Conservation (phyloP, 768 basidiomycete species). For the Termitomyces sp. region DNA sequence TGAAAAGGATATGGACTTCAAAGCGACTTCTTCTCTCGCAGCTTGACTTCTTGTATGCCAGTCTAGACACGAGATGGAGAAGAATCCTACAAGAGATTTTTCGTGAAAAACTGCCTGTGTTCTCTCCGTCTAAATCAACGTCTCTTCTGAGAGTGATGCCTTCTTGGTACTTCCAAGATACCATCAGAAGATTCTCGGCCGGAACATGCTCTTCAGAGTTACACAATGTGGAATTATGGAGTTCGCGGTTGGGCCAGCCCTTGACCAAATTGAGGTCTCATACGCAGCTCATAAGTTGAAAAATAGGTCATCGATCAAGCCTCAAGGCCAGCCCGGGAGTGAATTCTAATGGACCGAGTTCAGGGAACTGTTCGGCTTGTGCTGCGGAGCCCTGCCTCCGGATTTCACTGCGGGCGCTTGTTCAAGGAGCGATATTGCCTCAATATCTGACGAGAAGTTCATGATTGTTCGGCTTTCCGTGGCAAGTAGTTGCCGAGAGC, state of each 20-base stretch:
- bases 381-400: neutral
- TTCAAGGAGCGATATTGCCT: neutral
- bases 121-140: neutral
- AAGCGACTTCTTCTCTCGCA: neutral
- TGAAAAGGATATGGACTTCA: neutral
- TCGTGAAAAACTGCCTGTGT: neutral
- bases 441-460: neutral
- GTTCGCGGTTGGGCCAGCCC: neutral
- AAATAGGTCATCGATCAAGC: no score
- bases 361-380: neutral
- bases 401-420: neutral
- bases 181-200: no score
- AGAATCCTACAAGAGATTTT: neutral
- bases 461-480: neutral
- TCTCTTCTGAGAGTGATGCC: neutral
- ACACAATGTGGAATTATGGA: neutral
- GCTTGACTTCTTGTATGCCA: neutral
- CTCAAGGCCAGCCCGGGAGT: neutral
- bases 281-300: neutral
- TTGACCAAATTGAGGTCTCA: neutral
- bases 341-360: neutral
- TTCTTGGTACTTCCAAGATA: no score
- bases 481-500: neutral
- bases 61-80: neutral
- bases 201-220: neutral